Percentiles rank a stretch among this genome's conserved stretches.
Evolutionary conservation across 2,329 filamentous ascomycete species (phyloP).

Genomic region (Pseudogymnoascus sp.): DNA sequence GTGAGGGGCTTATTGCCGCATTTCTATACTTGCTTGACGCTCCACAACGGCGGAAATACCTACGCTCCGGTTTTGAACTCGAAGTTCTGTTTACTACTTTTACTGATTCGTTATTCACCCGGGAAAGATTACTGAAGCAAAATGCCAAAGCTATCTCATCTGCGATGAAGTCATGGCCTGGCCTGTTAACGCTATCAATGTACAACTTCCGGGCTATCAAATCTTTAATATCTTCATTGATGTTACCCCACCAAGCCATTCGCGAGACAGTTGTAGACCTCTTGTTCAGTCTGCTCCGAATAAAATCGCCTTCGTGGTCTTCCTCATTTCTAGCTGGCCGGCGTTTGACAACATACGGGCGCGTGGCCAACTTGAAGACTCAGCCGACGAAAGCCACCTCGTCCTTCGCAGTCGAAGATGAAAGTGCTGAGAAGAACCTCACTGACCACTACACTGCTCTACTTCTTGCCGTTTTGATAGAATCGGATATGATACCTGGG

Average conservation of each 20-base stretch:
- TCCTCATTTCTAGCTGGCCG: constrained; percentile 90
- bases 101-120: constrained; percentile 66
- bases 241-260: constrained; percentile 46
- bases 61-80: constrained; percentile 83
- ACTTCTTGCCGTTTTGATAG: constrained; percentile 75
- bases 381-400: constrained; percentile 41
- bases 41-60: constrained; percentile 67
- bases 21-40: constrained; percentile 85
- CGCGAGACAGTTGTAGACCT: constrained; percentile 80
- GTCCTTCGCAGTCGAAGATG: constrained; percentile 46
- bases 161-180: constrained; percentile 88
- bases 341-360: constrained; percentile 89
- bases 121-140: constrained; percentile 60
- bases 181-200: constrained; percentile 79
- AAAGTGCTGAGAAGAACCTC: constrained; percentile 69
- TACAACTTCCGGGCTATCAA: constrained; percentile 77
- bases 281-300: constrained; percentile 69
- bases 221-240: constrained; percentile 62
- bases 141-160: constrained; percentile 90
- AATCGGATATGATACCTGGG: constrained; percentile 61
- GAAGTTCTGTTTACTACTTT: constrained; percentile 87
- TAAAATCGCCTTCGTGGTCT: constrained; percentile 91
- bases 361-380: constrained; percentile 75
- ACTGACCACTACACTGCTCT: constrained; percentile 91
- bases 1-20: constrained; percentile 78